Conservation (phyloP, 805 yeast species). For the Debaryomyces castellii region DNA sequence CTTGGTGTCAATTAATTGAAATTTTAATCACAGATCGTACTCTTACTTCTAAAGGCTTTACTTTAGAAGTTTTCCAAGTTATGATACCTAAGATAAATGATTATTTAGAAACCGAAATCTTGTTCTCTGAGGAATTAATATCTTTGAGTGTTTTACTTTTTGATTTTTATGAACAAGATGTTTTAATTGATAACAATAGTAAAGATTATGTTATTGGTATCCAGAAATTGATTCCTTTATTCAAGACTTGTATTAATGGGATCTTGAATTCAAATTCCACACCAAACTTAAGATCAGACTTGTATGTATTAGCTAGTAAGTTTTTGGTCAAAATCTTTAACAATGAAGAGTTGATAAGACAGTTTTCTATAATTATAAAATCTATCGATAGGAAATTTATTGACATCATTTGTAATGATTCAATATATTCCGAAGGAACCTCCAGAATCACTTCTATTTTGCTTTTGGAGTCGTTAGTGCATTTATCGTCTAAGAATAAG, state of each 20-base stretch:
- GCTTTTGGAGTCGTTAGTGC: constrained; percentile 67
- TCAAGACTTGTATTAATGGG: constrained; percentile 73
- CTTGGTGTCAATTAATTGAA: constrained; percentile 83
- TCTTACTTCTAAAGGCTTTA: constrained; percentile 52
- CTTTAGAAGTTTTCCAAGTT: constrained; percentile 73
- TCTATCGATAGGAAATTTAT: constrained; percentile 61
- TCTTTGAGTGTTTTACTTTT: constrained; percentile 72
- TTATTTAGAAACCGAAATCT: constrained; percentile 63
- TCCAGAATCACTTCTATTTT: constrained; percentile 73
- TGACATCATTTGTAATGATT: constrained; percentile 70
- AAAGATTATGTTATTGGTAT: constrained; percentile 24
- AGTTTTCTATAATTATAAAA: constrained; percentile 53
- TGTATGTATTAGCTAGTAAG: constrained; percentile 71
- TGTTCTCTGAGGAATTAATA: constrained; percentile 73
- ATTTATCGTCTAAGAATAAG: constrained; percentile 50
- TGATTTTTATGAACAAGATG: constrained; percentile 51
- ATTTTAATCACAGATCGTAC: constrained; percentile 63
- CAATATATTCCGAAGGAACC: constrained; percentile 75
- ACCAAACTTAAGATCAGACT: constrained; percentile 67
- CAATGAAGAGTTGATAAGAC: constrained; percentile 42
- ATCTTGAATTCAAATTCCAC: constrained; percentile 69
- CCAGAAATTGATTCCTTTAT: constrained; percentile 63
- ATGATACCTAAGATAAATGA: constrained; percentile 75
- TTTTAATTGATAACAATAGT: constrained; percentile 13
- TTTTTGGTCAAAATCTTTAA: constrained; percentile 54